Evolutionary conservation across 225 moss, liverwort and hornwort species (phyloP).

Genomic region (Anthoceros angustus): DNA sequence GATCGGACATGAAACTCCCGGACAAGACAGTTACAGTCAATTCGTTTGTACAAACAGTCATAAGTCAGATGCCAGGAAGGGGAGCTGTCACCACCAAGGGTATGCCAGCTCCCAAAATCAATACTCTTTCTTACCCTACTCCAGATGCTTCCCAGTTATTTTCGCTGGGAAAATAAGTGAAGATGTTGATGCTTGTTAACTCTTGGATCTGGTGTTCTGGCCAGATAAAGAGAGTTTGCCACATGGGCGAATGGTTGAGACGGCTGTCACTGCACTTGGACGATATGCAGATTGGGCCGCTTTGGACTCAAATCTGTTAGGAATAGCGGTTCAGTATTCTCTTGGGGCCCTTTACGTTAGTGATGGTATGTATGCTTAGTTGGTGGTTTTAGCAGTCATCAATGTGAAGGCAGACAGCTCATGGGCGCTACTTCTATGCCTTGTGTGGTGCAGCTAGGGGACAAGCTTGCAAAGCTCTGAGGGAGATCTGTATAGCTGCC

Average conservation of each 20-base stretch:
- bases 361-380: slow-evolving; percentile 10
- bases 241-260: slow-evolving; percentile 23
- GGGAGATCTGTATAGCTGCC: slow-evolving; percentile 30
- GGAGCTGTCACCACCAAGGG: slow-evolving; percentile 11
- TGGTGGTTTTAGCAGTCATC: not conserved
- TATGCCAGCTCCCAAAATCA: not conserved
- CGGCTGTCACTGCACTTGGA: slow-evolving; percentile 22
- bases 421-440: not conserved
- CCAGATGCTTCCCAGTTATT: no score
- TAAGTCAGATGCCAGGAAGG: slow-evolving; percentile 18
- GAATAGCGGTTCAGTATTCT: slow-evolving; percentile 33
- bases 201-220: no score
- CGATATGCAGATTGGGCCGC: slow-evolving; percentile 32
- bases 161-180: no score
- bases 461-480: slow-evolving; percentile 25
- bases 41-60: slow-evolving; percentile 29
- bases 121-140: no score
- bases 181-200: no score
- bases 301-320: slow-evolving; percentile 26
- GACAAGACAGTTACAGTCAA: slow-evolving; percentile 18
- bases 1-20: not conserved
- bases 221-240: slow-evolving; percentile 11
- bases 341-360: slow-evolving; percentile 24
- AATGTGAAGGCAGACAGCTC: not conserved
- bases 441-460: slow-evolving; percentile 16